These are phyloP conservation scores for Zoysia japonica DNA, from an alignment of 176 grass and related monocot species.

Conservation along the genomic window DNA sequence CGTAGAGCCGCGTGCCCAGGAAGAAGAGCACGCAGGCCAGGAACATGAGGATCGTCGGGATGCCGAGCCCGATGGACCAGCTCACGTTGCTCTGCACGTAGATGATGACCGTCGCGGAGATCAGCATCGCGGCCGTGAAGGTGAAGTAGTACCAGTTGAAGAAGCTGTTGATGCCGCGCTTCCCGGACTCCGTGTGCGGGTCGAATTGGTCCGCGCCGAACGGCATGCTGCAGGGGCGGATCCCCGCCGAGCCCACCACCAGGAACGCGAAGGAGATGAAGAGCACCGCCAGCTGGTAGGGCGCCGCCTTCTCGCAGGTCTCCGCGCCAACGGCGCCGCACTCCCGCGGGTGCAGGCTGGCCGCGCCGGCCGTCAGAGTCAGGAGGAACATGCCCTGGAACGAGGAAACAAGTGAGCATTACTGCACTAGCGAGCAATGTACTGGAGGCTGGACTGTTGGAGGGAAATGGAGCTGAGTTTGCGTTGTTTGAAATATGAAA, in stretches of 20 bases:
- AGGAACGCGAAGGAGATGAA: slow-evolving; percentile 73
- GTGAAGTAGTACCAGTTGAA: slow-evolving; percentile 99
- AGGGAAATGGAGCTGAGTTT: neutral
- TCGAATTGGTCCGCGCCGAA: slow-evolving; percentile 96
- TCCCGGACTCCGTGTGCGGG: slow-evolving; percentile 73
- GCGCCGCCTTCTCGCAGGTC: slow-evolving; percentile 49
- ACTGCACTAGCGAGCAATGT: too few species aligned
- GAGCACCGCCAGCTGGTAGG: slow-evolving; percentile 65
- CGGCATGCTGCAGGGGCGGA: slow-evolving; percentile 89
- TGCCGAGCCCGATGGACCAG: slow-evolving; percentile 76
- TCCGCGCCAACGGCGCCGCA: slow-evolving; percentile 34
- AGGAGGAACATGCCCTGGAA: slow-evolving; percentile 85
- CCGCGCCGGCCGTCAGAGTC: slow-evolving; percentile 61
- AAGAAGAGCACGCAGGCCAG: slow-evolving; percentile 85
- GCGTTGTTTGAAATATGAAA: neutral
- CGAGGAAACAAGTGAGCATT: neutral
- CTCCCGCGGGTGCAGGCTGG: slow-evolving; percentile 58
- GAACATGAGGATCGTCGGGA: slow-evolving; percentile 87
- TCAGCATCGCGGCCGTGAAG: slow-evolving; percentile 79
- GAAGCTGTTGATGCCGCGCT: slow-evolving; percentile 98
- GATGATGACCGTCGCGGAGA: slow-evolving; percentile 94
- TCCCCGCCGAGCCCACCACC: slow-evolving; percentile 67
- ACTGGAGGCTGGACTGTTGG: neutral
- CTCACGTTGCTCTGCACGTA: slow-evolving; percentile 95
- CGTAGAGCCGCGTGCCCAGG: slow-evolving; percentile 74